These are phyloP conservation scores for Metarhizium rileyi DNA, from an alignment of 2,329 filamentous ascomycete genomes.

Conservation along the genomic window DNA sequence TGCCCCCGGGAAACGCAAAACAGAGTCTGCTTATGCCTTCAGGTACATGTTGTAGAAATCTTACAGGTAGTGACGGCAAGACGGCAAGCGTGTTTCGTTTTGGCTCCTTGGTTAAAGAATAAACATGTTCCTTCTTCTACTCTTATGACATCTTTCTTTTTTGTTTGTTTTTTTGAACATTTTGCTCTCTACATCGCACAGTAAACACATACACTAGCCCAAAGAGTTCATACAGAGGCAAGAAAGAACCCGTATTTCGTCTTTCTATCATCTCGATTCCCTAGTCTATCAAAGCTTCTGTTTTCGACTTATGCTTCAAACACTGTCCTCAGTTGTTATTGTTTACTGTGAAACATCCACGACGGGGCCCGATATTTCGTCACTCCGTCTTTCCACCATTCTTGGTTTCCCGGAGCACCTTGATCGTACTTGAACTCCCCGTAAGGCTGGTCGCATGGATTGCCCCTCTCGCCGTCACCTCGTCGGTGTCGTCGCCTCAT, in stretches of 20 bases:
- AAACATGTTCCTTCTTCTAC: no score
- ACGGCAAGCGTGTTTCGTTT: not conserved
- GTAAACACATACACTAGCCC: no score
- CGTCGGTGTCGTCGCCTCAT: constrained; percentile 16
- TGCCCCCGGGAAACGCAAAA: constrained; percentile 17
- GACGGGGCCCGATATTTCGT: constrained; percentile 16
- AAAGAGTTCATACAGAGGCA: no score
- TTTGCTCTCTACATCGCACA: no score
- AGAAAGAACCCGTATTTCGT: no score
- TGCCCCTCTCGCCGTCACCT: constrained; percentile 15
- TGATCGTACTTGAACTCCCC: constrained; percentile 17
- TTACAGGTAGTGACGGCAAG: not conserved
- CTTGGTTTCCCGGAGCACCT: constrained; percentile 14
- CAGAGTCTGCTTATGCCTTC: constrained; percentile 22
- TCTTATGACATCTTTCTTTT: not conserved
- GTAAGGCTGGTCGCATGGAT: constrained; percentile 13
- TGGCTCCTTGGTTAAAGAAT: no score
- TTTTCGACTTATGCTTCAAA: not conserved
- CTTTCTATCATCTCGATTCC: no score
- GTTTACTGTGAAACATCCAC: constrained; percentile 4
- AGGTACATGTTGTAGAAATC: constrained; percentile 36
- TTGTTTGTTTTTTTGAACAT: not conserved
- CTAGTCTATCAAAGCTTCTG: not conserved
- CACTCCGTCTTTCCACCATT: constrained; percentile 28
- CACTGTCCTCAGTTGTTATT: not conserved